Evolutionary conservation across 1,284 basidiomycete species (phyloP).

Genomic region (Ganoderma sp.): DNA sequence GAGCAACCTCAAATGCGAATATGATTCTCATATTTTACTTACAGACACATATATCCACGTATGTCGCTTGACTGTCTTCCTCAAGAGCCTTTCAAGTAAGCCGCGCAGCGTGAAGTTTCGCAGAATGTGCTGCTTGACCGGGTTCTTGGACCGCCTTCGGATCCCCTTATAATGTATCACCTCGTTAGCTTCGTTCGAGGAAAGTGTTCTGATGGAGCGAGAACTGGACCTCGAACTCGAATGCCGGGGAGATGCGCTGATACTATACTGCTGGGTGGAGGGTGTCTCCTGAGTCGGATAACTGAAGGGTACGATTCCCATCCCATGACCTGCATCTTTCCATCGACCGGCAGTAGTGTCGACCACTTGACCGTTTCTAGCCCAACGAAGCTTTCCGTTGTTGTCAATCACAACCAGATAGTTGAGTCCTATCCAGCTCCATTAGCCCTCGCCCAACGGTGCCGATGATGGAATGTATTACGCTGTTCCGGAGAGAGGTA

Average conservation of each 20-base stretch:
- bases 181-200: constrained; percentile 43
- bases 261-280: constrained; percentile 37
- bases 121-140: constrained; percentile 48
- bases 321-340: constrained; percentile 66
- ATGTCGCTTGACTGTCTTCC: constrained; percentile 66
- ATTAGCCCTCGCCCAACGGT: neutral
- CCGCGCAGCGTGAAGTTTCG: constrained; percentile 59
- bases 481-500: constrained; percentile 75
- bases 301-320: constrained; percentile 59
- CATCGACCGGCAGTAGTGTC: constrained; percentile 68
- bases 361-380: constrained; percentile 64
- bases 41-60: constrained; percentile 76
- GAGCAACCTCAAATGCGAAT: neutral
- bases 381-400: constrained; percentile 76
- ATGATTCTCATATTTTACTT: constrained; percentile 31
- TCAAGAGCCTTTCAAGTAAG: constrained; percentile 59
- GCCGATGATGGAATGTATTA: constrained; percentile 33
- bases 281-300: constrained; percentile 33
- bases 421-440: constrained; percentile 55
- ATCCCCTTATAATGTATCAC: constrained; percentile 58
- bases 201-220: constrained; percentile 20
- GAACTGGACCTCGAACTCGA: constrained; percentile 11
- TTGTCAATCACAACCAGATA: constrained; percentile 70
- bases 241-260: constrained; percentile 23
- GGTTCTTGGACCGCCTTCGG: constrained; percentile 41